Percentiles rank a stretch among this genome's conserved stretches.
Conservation (phyloP, 768 basidiomycete genomes). For the Pisolithus sp. region DNA sequence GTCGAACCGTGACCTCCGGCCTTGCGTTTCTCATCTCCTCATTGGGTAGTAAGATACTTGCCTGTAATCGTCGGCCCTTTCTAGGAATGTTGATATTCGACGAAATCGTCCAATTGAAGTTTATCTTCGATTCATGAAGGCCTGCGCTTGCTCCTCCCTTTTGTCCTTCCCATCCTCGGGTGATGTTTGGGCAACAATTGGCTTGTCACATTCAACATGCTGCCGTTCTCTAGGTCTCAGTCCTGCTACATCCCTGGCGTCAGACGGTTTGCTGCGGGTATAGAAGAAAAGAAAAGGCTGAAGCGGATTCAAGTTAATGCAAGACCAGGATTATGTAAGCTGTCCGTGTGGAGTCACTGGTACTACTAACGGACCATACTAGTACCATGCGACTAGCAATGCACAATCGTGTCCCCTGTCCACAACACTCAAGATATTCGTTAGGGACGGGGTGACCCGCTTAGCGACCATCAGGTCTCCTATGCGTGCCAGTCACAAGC, state of each 20-base stretch:
- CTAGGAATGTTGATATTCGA: too few relatives aligned
- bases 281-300: not conserved
- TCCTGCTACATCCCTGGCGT: constrained; percentile 58
- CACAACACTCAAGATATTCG: too few relatives aligned
- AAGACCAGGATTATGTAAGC: constrained; percentile 6
- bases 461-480: too few relatives aligned
- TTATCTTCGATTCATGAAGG: constrained; percentile 19
- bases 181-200: not conserved
- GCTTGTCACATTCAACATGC: constrained; percentile 33
- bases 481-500: too few relatives aligned
- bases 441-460: too few relatives aligned
- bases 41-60: not conserved
- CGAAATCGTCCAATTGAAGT: constrained; percentile 35
- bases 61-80: too few relatives aligned
- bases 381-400: too few relatives aligned
- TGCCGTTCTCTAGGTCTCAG: constrained; percentile 68
- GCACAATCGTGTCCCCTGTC: too few relatives aligned
- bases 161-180: constrained; percentile 17
- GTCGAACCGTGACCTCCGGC: constrained; percentile 4
- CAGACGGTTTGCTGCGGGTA: not conserved
- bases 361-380: too few relatives aligned
- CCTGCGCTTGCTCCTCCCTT: not conserved
- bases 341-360: too few relatives aligned
- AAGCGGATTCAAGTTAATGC: too few relatives aligned
- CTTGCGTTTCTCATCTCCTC: not conserved